phyloP scores from a whole-genome alignment of 805 yeast genomes.

The Candida tammaniensis region DNA sequence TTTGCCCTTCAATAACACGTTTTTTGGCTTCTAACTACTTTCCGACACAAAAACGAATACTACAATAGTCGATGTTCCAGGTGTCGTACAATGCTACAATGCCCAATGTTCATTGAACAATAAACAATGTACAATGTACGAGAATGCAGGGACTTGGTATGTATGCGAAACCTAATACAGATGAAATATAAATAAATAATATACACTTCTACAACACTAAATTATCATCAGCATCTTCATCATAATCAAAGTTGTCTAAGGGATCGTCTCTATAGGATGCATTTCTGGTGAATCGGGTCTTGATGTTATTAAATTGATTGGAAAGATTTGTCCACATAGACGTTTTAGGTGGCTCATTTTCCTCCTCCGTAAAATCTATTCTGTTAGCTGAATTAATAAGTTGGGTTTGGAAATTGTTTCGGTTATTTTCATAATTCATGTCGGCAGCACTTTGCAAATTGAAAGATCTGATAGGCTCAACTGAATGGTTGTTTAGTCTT shows the following conservation, averaged over 20 bases:
- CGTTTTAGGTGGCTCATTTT: conserved; percentile 8
- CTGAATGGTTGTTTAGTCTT: conserved; percentile 18
- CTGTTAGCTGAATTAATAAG: conserved; percentile 15
- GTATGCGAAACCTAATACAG: too few species aligned
- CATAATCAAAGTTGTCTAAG: conserved; percentile 29
- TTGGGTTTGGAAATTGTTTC: conserved; percentile 20
- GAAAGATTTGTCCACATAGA: conserved; percentile 21
- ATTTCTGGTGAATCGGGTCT: conserved; percentile 5
- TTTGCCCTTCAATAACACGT: too few species aligned
- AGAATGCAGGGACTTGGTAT: too few species aligned
- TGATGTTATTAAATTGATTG: conserved; percentile 6
- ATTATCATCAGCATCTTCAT: conserved; percentile 33
- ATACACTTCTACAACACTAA: conserved; percentile 23
- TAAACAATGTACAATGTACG: too few species aligned
- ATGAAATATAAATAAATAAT: too few species aligned
- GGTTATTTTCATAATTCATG: conserved; percentile 26
- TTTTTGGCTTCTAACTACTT: too few species aligned
- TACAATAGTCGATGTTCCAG: too few species aligned
- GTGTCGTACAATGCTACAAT: too few species aligned
- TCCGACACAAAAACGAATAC: too few species aligned
- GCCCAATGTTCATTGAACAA: too few species aligned
- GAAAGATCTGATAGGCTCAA: conserved; percentile 25
- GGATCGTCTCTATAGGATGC: conserved; percentile 25
- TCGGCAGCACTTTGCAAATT: conserved; percentile 24
- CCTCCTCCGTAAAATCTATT: conserved; percentile 19